Evolutionary conservation across 257 asterid species (phyloP).

Genomic region (Ballota nigra): DNA sequence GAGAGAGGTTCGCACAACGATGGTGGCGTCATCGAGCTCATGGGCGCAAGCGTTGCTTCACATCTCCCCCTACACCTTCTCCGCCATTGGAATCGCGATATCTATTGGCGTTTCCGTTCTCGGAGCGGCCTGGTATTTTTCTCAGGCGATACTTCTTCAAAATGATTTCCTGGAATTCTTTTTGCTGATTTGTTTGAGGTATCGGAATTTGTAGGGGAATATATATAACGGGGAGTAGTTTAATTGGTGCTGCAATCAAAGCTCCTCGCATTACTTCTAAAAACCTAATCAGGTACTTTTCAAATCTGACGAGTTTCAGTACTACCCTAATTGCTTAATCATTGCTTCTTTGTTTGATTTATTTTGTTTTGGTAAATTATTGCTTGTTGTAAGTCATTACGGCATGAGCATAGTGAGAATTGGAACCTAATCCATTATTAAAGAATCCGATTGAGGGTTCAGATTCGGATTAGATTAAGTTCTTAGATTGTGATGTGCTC

Average conservation of each 20-base stretch:
- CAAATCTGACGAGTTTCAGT: conserved; percentile 6
- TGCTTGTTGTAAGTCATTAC: conserved; percentile 7
- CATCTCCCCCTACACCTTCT: conserved; percentile 93
- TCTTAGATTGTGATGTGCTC: conserved; percentile 9
- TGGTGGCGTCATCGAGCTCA: conserved; percentile 76
- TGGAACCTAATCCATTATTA: background rate
- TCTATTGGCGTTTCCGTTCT: conserved; percentile 97
- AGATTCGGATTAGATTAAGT: background rate
- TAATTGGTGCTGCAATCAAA: conserved; percentile 80
- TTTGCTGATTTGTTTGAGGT: conserved; percentile 9
- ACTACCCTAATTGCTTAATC: background rate
- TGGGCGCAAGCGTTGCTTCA: conserved; percentile 84
- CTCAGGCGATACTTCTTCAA: background rate
- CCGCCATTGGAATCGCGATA: conserved; percentile 90
- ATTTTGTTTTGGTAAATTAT: conserved; percentile 1
- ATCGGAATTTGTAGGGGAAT: conserved; percentile 53
- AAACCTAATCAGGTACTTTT: conserved; percentile 67
- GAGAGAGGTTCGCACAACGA: conserved; percentile 29
- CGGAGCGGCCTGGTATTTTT: conserved; percentile 93
- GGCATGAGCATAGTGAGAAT: background rate
- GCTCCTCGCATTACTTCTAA: conserved; percentile 84
- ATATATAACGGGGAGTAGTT: conserved; percentile 78
- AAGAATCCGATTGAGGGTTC: background rate
- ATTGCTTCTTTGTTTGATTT: background rate
- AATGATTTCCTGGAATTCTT: background rate